Percentiles rank a stretch among this genome's conserved stretches.
These are phyloP conservation scores for Mycena rosella DNA, from an alignment of 768 basidiomycete genomes.

Conservation along the genomic window DNA sequence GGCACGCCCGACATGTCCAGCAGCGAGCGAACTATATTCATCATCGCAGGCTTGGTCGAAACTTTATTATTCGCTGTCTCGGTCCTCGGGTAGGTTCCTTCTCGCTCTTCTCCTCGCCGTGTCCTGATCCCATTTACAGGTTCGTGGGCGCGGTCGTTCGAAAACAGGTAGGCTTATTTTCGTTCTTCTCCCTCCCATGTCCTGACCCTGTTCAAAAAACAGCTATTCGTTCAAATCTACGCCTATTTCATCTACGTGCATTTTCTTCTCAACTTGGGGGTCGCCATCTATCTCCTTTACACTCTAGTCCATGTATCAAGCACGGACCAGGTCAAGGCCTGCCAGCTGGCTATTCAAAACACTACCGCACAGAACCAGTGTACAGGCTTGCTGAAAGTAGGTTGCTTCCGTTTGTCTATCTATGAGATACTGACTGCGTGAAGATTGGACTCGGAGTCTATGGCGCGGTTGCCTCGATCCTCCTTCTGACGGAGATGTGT, in stretches of 20 bases:
- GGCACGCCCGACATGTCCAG: constrained; percentile 52
- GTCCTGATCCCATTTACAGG: constrained; percentile 47
- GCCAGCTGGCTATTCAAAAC: constrained; percentile 58
- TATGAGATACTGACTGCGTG: constrained; percentile 1
- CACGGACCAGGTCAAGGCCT: constrained; percentile 57
- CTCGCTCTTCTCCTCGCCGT: background rate
- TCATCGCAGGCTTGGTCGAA: constrained; percentile 66
- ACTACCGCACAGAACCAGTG: constrained; percentile 60
- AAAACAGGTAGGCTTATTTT: too few relatives aligned
- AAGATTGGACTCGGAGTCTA: constrained; percentile 60
- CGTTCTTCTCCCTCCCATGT: too few relatives aligned
- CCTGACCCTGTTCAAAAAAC: too few relatives aligned
- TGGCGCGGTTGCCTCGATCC: constrained; percentile 55
- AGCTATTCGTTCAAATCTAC: constrained; percentile 68
- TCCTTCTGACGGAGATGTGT: constrained; percentile 72
- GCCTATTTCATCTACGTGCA: constrained; percentile 69
- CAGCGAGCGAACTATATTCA: constrained; percentile 56
- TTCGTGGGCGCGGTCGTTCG: constrained; percentile 73
- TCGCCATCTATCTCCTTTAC: constrained; percentile 65
- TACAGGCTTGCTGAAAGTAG: constrained; percentile 48
- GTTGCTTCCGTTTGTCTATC: background rate
- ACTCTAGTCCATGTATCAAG: constrained; percentile 60
- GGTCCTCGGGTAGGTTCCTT: constrained; percentile 62
- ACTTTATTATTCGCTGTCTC: constrained; percentile 66
- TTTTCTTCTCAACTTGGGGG: constrained; percentile 66